Evolutionary conservation across 345 rosid species (phyloP), one percentile per base, ranked within the genome.

Genomic region (Salix brachista): DNA sequence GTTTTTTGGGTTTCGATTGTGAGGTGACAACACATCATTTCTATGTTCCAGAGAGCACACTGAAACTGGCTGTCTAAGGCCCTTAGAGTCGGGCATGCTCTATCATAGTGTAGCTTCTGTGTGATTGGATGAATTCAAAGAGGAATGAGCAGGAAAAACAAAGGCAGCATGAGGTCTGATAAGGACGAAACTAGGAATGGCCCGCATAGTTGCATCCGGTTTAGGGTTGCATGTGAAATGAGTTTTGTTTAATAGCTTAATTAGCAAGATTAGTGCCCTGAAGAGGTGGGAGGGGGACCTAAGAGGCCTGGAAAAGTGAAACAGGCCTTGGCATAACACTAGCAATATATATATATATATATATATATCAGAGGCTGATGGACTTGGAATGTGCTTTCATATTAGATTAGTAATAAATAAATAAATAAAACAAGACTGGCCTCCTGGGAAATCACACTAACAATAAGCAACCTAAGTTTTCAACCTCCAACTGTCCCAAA

Each of bases 111-210:
- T n/a, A 21, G 61, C 61, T 8, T n/a, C 0, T 58, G 16, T n/a
- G 61, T n/a, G 62, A 58, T 9, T 58, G 62, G n/a, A 34, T 32
- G 7, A n/a, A 14, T 8, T 56, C 3, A 46, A 60, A 42, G 58
- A 13, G 10, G 42, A 46, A 10, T 0, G 44, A 11, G 19, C 46
- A 17, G 67, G 69, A 76, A 76, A 74, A 76, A 61, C 79, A 68
- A 46, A 69, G 72, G 72, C 26, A 71, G 72, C 67, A 25, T 73
- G 75, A 78, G 75, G 77, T 71, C 4, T 18, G 58, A 67, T 58
- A 25, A 8, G 28, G 62, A 58, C 28, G 23, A 26, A 8, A 41
- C 44, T 2, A 23, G 12, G 64, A 23, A 25, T n/a, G 14, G 28
- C 26, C 26, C 26, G n/a, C 61, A 8, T 8, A 3, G n/a, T 2